Conservation (phyloP, 768 basidiomycete genomes). For the Mrakia blollopis region DNA sequence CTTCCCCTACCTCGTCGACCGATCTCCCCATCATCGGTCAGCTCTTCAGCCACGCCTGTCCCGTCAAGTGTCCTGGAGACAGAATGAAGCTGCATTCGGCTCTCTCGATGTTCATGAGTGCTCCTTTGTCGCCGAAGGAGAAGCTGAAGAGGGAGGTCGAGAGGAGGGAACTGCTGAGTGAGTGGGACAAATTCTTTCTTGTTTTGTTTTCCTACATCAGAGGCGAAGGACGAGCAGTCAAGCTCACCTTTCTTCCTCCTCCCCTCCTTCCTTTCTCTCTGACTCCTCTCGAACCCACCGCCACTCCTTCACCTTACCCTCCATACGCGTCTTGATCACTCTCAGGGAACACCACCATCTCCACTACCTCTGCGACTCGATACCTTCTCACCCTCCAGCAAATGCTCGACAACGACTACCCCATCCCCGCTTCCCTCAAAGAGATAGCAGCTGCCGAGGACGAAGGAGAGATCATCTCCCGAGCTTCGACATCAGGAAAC, state of each 20-base stretch:
- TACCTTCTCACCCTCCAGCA: conserved; percentile 74
- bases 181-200: background rate
- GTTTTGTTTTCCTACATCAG: conserved; percentile 34
- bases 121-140: conserved; percentile 72
- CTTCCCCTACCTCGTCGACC: conserved; percentile 40
- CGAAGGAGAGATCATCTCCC: conserved; percentile 34
- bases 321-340: background rate
- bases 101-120: conserved; percentile 72
- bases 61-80: conserved; percentile 89
- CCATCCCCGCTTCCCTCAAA: conserved; percentile 56
- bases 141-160: conserved; percentile 58
- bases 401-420: conserved; percentile 93
- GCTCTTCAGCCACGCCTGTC: conserved; percentile 83
- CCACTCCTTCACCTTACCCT: background rate
- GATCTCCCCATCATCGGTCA: conserved; percentile 60
- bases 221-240: conserved; percentile 46
- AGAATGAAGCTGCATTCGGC: conserved; percentile 77
- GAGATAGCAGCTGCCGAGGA: conserved; percentile 47
- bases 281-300: background rate
- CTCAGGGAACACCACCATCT: conserved; percentile 10
- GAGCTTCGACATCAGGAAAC: conserved; percentile 23
- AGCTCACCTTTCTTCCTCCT: conserved; percentile 34
- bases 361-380: conserved; percentile 44
- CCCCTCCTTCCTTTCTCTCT: background rate
- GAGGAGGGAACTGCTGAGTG: conserved; percentile 43